phyloP scores from a whole-genome alignment of 352 stramenopile genomes.

The Phytophthora ohioensis region DNA sequence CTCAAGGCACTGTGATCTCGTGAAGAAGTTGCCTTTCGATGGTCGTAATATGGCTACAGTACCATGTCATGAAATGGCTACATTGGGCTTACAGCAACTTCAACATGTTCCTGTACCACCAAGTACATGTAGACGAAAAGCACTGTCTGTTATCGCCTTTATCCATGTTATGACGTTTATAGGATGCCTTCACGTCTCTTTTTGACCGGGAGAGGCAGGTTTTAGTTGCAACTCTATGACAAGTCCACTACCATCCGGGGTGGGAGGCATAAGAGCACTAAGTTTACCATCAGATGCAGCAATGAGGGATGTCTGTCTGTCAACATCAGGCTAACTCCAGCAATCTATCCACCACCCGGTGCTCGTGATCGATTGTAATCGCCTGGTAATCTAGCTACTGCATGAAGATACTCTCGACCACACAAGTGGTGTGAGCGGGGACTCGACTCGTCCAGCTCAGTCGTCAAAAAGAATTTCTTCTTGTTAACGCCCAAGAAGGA shows the following conservation, averaged over 20 bases:
- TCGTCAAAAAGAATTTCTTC: slow-evolving; percentile 23
- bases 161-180: too few relatives aligned
- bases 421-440: slow-evolving; percentile 5
- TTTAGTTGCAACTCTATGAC: background rate
- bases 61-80: background rate
- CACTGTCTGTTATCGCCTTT: too few relatives aligned
- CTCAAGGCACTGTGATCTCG: background rate
- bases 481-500: slow-evolving; percentile 10
- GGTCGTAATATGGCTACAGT: slow-evolving; percentile 42
- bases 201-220: background rate
- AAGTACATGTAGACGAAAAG: too few relatives aligned
- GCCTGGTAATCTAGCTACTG: slow-evolving; percentile 16
- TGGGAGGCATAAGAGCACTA: slow-evolving; percentile 16
- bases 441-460: slow-evolving; percentile 12
- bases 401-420: slow-evolving; percentile 33
- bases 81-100: background rate
- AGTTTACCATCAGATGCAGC: slow-evolving; percentile 1
- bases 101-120: too few relatives aligned
- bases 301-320: slow-evolving; percentile 2
- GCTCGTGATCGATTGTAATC: slow-evolving; percentile 8
- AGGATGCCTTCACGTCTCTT: too few relatives aligned
- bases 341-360: slow-evolving; percentile 15
- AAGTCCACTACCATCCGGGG: slow-evolving; percentile 1
- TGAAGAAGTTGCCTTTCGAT: slow-evolving; percentile 38
- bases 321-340: slow-evolving; percentile 14